These are phyloP conservation scores for Penicillium decumbens DNA, from an alignment of 2,329 filamentous ascomycete genomes.

Conservation along the genomic window DNA sequence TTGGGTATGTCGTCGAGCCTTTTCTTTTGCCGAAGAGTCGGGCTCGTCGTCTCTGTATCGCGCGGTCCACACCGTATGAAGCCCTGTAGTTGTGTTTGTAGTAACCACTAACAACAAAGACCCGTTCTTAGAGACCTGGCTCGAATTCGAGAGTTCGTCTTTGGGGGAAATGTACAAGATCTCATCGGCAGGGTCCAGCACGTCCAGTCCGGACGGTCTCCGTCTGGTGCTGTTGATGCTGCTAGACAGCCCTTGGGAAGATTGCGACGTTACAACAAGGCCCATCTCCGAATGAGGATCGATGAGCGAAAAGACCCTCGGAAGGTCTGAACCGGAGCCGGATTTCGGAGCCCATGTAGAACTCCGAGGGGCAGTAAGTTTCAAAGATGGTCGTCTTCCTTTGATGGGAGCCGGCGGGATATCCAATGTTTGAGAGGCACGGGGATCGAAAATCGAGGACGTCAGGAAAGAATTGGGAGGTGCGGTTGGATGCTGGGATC, in stretches of 20 bases:
- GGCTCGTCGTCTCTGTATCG: constrained; percentile 67
- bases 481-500: constrained; percentile 44
- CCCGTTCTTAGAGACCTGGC: constrained; percentile 38
- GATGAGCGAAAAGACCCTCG: constrained; percentile 72
- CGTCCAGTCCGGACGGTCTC: constrained; percentile 42
- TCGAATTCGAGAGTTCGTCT: constrained; percentile 42
- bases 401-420: constrained; percentile 27
- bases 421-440: constrained; percentile 34
- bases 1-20: constrained; percentile 49
- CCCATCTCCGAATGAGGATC: constrained; percentile 84
- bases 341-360: constrained; percentile 55
- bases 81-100: constrained; percentile 67
- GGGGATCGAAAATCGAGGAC: constrained; percentile 51
- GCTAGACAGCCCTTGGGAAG: constrained; percentile 31
- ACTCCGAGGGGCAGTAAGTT: constrained; percentile 49
- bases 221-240: constrained; percentile 22
- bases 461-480: constrained; percentile 81
- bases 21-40: constrained; percentile 41
- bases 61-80: constrained; percentile 81
- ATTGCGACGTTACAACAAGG: constrained; percentile 61
- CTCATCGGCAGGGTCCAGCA: constrained; percentile 73
- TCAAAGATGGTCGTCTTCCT: constrained; percentile 45
- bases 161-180: constrained; percentile 74
- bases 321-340: constrained; percentile 52
- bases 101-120: constrained; percentile 73